Base-by-base conservation (phyloP, 805 yeast species). In the Wickerhamia fluorescens region DNA sequence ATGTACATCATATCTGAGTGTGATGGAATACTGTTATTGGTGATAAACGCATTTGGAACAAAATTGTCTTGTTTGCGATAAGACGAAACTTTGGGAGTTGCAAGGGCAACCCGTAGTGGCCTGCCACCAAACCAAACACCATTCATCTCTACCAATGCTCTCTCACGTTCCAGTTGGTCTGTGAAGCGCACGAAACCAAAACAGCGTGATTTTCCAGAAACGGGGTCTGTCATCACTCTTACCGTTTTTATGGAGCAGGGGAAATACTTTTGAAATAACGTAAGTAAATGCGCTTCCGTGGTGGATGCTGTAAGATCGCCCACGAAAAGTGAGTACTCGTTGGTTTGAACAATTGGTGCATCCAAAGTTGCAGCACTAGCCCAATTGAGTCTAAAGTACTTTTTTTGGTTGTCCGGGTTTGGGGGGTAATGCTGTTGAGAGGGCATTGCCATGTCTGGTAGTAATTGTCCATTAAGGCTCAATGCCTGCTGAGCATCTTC, bases 171-270 rank as follows among this genome's bases (percentile, higher is more conserved):
- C 23, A 59, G 68, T 38, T 79, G 86, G 40, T 73, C 74, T 14
- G 80, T 71, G 48, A 82, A 82, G 37, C 94, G 60, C 16, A 82
- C 87, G 54, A 82, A 82, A 1, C 92, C 92, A 55, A 81, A 81
- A 44, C 92, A 79, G 40, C 89, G 62, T 3, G 86, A 77, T 16
- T 78, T 71, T 0, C 88, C 88, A 9, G 81, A 70, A 5, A 82
- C 70, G 3, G 92, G 92, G 47, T 82, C 89, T 0, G 92, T 81
- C 89, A 82, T 82, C 7, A 82, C 89, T 35, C 92, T 61, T 5
- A 82, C 92, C 2, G 92, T 81, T 42, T 79, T 80, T 22, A 82
- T 79, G 6, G 84, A 71, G 29, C 61, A 60, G 6, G 68, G 66
- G 55, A 71, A 82, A 33, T 68, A 67, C 24, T 73, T 69, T 50